Evolutionary conservation across 192 early-diverging fungal genomes (phyloP).

Genomic region (Coemansia sp.): DNA sequence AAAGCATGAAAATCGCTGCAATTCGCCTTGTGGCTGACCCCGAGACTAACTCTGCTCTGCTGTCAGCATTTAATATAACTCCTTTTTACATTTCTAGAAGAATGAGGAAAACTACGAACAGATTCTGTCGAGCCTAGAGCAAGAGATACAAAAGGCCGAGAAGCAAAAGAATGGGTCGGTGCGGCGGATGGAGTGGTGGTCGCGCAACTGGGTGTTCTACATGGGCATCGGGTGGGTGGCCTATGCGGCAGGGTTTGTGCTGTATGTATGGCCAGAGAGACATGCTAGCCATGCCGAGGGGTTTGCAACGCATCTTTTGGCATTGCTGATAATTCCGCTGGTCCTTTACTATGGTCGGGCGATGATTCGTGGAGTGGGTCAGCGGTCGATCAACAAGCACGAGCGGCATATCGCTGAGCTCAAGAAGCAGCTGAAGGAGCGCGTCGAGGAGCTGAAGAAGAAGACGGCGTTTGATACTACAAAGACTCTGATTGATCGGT

Average conservation of each 20-base stretch:
- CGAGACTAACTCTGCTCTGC: no score
- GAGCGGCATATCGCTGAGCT: slow-evolving; percentile 31
- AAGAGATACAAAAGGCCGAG: slow-evolving; percentile 53
- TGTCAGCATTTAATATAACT: no score
- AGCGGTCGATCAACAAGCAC: slow-evolving; percentile 22
- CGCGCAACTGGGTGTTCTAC: slow-evolving; percentile 41
- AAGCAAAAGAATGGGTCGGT: slow-evolving; percentile 18
- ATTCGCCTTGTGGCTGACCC: no score
- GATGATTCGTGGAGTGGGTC: slow-evolving; percentile 17
- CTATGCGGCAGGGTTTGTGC: slow-evolving; percentile 25
- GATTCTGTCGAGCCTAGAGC: slow-evolving; percentile 57
- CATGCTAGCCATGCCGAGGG: slow-evolving; percentile 11
- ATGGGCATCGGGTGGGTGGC: slow-evolving; percentile 30
- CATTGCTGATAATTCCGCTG: slow-evolving; percentile 20
- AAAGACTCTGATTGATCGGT: slow-evolving; percentile 83
- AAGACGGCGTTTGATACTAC: slow-evolving; percentile 90
- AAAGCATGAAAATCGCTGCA: no score
- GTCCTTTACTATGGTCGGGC: slow-evolving; percentile 40
- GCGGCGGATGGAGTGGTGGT: slow-evolving; percentile 29
- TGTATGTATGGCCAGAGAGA: slow-evolving; percentile 47
- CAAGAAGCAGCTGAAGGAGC: slow-evolving; percentile 60
- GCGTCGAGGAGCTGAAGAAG: slow-evolving; percentile 93
- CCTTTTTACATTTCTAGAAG: slow-evolving; percentile 18
- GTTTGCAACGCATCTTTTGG: slow-evolving; percentile 14
- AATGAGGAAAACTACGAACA: slow-evolving; percentile 59